These are phyloP conservation scores for Hansenula sp. DNA, from an alignment of 1,139 yeast species.

Conservation along the genomic window DNA sequence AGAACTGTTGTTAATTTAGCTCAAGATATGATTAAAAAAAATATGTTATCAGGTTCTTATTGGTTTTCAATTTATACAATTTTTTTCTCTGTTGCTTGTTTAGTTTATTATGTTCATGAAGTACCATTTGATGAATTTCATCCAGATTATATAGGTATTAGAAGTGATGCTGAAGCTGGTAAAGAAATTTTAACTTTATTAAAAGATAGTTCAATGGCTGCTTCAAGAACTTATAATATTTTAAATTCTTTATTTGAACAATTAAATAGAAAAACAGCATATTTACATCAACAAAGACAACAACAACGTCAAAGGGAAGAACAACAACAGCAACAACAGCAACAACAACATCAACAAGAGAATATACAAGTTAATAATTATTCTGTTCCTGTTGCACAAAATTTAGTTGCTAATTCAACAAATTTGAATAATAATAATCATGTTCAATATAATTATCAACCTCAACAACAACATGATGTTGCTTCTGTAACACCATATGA, in stretches of 20 bases:
- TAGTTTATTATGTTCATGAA: conserved; percentile 81
- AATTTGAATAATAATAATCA: neutral
- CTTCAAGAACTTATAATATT: conserved; percentile 73
- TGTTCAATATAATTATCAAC: conserved; percentile 2
- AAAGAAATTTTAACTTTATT: conserved; percentile 66
- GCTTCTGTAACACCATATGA: conserved; percentile 12
- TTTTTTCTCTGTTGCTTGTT: conserved; percentile 87
- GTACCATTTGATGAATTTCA: conserved; percentile 55
- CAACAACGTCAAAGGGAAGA: conserved; percentile 12
- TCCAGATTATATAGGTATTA: conserved; percentile 52
- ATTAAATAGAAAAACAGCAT: conserved; percentile 63
- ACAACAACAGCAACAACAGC: conserved; percentile 14
- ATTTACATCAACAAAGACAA: conserved; percentile 26
- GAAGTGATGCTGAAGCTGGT: conserved; percentile 78
- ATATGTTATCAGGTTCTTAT: conserved; percentile 79
- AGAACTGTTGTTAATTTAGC: conserved; percentile 81
- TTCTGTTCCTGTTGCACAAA: conserved; percentile 19
- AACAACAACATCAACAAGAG: conserved; percentile 4
- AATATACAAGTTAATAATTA: neutral
- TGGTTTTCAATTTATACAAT: conserved; percentile 92
- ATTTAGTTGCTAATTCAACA: conserved; percentile 11
- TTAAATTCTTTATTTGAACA: conserved; percentile 80
- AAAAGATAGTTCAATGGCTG: conserved; percentile 73
- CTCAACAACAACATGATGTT: conserved; percentile 2
- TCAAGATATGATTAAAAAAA: conserved; percentile 72